Evolutionary conservation across 139 green algal genomes (phyloP), one percentile per base, ranked within the genome.

Genomic region (Mesotaenium endlicherianum): DNA sequence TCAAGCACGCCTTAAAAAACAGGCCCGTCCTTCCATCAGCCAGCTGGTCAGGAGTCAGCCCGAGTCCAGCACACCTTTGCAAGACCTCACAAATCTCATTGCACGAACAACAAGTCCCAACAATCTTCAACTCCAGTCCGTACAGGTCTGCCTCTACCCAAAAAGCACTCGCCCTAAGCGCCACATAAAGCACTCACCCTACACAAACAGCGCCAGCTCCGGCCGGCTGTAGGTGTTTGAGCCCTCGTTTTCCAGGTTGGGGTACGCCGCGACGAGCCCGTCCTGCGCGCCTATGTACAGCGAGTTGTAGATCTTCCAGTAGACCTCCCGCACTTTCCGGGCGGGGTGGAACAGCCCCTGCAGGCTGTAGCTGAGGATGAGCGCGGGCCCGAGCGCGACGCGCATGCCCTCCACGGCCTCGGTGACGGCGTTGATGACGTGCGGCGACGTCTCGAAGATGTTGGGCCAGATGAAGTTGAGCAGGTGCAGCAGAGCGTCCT

Each of bases 391-490:
- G 14, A 98, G 82, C 11, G 93, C 86, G 3, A 98, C 78, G 6
- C 96, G 89, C 88, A 93, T 94, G 55, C 93, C 95, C 40, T 99
- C 95, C 40, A 99, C 92, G 17, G 97, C 95, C 0, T 93, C 94
- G 69, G 89, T 95, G 17, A 97, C 93, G 0, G 94, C 94, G 70
- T 98, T 94, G 72, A 98, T 91, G 30, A 99, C 85, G 89, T 99
- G 96, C 34, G 96, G 96, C 20, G 87, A 93, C 26, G 90, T 93
- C 92, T 99, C 96, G 83, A 99, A 98, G 49, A 99, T 94, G 92
- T 99, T 99, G 49, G 96, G 96, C 95, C 96, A 99, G 75, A 98
- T 91, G 77, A 93, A 96, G 86, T 99, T 99, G 67, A 99, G 90
- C 80, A 99, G 91, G 91, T 99, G 96, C 36, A 91, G 90, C 40